Evolutionary conservation across 352 stramenopile genomes (phyloP).

Genomic region (Saprolegnia diclina): DNA sequence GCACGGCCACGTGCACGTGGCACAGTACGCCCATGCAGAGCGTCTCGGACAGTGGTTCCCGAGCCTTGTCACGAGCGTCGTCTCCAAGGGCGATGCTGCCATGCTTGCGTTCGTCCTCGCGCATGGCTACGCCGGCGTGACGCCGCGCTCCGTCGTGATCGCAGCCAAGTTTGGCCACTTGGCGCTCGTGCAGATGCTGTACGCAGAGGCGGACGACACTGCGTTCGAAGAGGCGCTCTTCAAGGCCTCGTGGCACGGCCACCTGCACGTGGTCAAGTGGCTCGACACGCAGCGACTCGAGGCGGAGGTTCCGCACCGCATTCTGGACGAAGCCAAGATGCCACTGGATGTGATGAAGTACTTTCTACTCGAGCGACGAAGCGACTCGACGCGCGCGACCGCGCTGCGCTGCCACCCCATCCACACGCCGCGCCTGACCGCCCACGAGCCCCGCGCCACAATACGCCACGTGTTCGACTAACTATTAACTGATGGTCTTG

Average conservation of each 20-base stretch:
- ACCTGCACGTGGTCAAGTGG: background rate
- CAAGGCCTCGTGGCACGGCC: constrained; percentile 2
- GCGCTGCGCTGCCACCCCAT: background rate
- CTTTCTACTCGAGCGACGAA: background rate
- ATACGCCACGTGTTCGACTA: background rate
- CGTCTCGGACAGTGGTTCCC: background rate
- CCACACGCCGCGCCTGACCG: background rate
- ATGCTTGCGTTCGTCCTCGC: background rate
- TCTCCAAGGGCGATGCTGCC: background rate
- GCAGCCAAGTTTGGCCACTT: background rate
- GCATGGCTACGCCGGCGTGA: background rate
- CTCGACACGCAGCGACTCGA: background rate
- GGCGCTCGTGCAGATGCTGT: background rate
- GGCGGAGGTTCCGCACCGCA: background rate
- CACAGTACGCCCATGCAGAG: background rate
- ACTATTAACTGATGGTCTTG: background rate
- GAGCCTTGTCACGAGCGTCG: background rate
- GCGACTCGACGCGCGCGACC: background rate
- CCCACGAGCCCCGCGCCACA: no score
- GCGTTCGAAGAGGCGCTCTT: constrained; percentile 1
- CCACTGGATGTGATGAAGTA: background rate
- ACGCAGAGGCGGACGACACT: background rate
- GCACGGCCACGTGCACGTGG: background rate
- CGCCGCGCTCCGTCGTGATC: background rate
- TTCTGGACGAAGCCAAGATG: background rate